A percentile compares a stretch with the other conserved stretches of the same genome.
phyloP scores from a whole-genome alignment of 2,329 filamentous ascomycete genomes.

The Epichloe brachyelytri region DNA sequence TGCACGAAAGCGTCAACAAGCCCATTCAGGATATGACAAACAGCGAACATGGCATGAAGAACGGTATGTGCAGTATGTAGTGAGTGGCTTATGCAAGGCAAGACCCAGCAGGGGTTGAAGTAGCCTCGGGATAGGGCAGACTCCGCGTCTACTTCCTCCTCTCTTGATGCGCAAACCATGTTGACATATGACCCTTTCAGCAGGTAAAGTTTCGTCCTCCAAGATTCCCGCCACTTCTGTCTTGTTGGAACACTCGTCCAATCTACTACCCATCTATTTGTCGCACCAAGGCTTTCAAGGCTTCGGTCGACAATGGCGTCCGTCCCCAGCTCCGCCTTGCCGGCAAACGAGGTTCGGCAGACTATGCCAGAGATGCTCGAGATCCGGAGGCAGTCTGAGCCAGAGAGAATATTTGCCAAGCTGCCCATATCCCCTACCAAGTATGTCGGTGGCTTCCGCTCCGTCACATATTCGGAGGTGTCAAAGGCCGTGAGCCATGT shows the following conservation, averaged over 20 bases:
- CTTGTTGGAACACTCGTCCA: background rate
- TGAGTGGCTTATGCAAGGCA: too few species aligned
- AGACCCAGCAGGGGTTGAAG: too few species aligned
- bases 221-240: background rate
- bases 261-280: background rate
- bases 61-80: too few species aligned
- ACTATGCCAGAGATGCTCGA: background rate
- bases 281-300: too few species aligned
- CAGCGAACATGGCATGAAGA: too few species aligned
- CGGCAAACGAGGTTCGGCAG: constrained; percentile 1
- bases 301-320: background rate
- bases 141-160: too few species aligned
- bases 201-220: too few species aligned
- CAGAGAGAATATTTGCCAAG: background rate
- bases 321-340: background rate
- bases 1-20: too few species aligned
- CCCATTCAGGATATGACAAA: too few species aligned
- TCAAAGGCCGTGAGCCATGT: background rate
- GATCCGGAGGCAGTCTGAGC: background rate
- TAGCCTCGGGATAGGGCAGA: too few species aligned
- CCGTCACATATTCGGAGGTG: background rate
- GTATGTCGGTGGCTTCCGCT: background rate
- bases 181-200: too few species aligned
- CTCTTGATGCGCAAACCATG: too few species aligned
- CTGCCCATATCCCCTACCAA: background rate